Evolutionary conservation across 352 stramenopile genomes (phyloP).

Genomic region (Globisporangium lucens): DNA sequence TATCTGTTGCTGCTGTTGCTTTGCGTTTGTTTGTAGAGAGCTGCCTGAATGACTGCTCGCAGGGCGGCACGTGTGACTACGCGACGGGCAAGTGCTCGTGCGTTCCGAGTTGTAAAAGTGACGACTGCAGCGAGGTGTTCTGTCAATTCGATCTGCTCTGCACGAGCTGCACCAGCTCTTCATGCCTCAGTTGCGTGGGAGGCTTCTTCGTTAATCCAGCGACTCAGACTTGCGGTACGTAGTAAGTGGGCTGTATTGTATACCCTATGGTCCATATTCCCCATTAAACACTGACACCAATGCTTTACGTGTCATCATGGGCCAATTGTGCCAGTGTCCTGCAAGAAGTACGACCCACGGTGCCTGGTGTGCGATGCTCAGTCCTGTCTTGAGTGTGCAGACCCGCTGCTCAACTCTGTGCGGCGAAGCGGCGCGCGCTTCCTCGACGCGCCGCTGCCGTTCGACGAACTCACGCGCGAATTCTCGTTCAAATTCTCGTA

Average conservation of each 20-base stretch:
- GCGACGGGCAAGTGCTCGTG: constrained; percentile 85
- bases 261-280: not conserved
- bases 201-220: constrained; percentile 81
- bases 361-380: constrained; percentile 84
- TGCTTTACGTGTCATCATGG: not conserved
- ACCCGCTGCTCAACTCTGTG: constrained; percentile 90
- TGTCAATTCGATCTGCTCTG: constrained; percentile 86
- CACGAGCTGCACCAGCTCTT: constrained; percentile 71
- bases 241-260: not conserved
- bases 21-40: constrained; percentile 30
- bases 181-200: constrained; percentile 83
- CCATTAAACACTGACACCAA: not conserved
- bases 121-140: constrained; percentile 77
- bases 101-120: constrained; percentile 54
- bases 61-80: constrained; percentile 87
- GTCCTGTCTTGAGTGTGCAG: constrained; percentile 85
- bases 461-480: constrained; percentile 88
- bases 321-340: constrained; percentile 45
- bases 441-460: constrained; percentile 66
- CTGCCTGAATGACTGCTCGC: constrained; percentile 89
- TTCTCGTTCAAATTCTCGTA: constrained; percentile 91
- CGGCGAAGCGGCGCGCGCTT: constrained; percentile 81
- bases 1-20: not conserved
- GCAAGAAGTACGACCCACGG: constrained; percentile 86
- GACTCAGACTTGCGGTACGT: constrained; percentile 63